Percentiles rank a stretch among this genome's conserved stretches.
phyloP scores from a whole-genome alignment of 2,329 filamentous ascomycete species.

The Pseudocercospora eumusae region DNA sequence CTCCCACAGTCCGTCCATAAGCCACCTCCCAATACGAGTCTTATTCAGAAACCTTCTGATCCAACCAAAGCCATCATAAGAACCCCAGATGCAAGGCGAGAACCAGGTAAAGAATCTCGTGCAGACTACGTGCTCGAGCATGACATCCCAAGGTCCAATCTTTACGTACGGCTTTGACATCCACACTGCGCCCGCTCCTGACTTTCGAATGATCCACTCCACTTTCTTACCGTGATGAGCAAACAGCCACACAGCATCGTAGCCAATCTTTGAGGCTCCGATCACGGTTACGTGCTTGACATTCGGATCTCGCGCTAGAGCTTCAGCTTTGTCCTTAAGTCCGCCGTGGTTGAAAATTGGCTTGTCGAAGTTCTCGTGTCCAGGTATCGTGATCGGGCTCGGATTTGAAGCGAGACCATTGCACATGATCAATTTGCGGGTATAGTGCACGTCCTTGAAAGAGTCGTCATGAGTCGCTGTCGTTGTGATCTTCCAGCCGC shows the following conservation, averaged over 20 bases:
- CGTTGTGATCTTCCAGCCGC: constrained; percentile 24
- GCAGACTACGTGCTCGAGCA: constrained; percentile 66
- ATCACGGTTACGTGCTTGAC: constrained; percentile 54
- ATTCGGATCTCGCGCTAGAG: constrained; percentile 46
- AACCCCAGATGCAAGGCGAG: constrained; percentile 72
- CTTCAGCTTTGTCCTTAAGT: constrained; percentile 44
- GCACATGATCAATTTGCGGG: constrained; percentile 59
- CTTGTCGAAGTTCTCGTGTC: constrained; percentile 52
- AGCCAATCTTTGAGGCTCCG: constrained; percentile 63
- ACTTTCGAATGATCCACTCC: constrained; percentile 58
- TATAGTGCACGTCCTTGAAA: not conserved
- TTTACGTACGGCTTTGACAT: constrained; percentile 63
- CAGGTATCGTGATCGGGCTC: constrained; percentile 54
- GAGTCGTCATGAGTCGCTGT: not conserved
- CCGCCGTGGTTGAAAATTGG: constrained; percentile 59
- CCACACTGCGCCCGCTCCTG: constrained; percentile 60
- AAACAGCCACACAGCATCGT: constrained; percentile 62
- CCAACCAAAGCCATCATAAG: constrained; percentile 59
- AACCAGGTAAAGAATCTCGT: constrained; percentile 71
- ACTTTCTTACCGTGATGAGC: constrained; percentile 54
- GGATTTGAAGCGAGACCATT: constrained; percentile 62
- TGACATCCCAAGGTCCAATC: constrained; percentile 59
- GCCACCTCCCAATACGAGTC: constrained; percentile 56
- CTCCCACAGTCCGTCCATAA: constrained; percentile 59
- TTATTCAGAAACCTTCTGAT: constrained; percentile 59